Conservation (phyloP, 805 yeast genomes). For the Wickerhamomyces ciferrii region DNA sequence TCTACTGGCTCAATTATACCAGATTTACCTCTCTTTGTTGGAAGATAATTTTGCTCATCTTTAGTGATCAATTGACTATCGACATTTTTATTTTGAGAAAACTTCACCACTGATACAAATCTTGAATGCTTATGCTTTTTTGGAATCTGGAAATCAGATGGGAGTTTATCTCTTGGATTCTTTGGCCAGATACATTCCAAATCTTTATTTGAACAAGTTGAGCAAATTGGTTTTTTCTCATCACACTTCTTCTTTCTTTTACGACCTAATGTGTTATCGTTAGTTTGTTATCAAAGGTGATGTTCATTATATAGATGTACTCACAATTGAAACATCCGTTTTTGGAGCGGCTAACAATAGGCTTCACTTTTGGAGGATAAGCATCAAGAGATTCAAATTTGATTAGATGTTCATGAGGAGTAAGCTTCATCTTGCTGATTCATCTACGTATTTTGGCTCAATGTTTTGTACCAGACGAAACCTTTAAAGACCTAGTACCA, state of each 20-base stretch:
- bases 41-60: too few relatives aligned
- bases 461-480: too few relatives aligned
- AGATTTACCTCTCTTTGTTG: too few relatives aligned
- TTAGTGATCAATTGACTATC: too few relatives aligned
- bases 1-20: too few relatives aligned
- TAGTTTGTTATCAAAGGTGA: not conserved
- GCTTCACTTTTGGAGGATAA: not conserved
- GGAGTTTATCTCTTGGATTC: conserved; percentile 10
- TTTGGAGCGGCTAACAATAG: conserved; percentile 10
- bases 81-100: not conserved
- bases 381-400: not conserved
- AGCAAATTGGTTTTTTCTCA: conserved; percentile 37
- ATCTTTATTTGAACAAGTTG: conserved; percentile 33
- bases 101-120: not conserved
- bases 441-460: too few relatives aligned
- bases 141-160: conserved; percentile 15
- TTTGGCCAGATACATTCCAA: conserved; percentile 23
- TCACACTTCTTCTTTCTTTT: conserved; percentile 64
- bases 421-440: not conserved
- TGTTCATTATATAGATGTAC: conserved; percentile 1
- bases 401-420: not conserved
- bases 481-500: too few relatives aligned
- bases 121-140: not conserved
- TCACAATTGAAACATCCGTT: conserved; percentile 17
- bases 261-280: conserved; percentile 31